These are phyloP conservation scores for Solanum rostratum DNA, from an alignment of 257 asterid genomes.

Conservation along the genomic window DNA sequence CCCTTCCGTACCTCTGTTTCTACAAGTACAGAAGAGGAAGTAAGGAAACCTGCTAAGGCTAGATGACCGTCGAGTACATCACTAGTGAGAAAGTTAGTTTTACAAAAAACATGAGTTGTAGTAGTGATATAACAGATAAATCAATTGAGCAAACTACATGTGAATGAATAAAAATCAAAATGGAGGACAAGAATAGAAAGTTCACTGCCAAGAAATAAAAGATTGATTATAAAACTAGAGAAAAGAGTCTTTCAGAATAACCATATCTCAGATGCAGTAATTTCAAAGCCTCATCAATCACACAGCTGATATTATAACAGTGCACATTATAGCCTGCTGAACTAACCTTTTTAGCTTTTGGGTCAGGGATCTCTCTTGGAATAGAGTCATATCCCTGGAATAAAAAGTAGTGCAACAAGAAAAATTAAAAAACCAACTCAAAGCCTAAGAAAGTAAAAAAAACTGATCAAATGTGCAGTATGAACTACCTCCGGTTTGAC, in stretches of 20 bases:
- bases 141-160: not conserved
- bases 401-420: not conserved
- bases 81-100: not conserved
- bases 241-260: not conserved
- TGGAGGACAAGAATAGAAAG: not conserved
- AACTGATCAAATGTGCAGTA: not conserved
- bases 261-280: not conserved
- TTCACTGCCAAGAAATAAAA: not conserved
- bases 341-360: slow-evolving; percentile 15
- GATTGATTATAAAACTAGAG: not conserved
- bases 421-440: not conserved
- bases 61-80: not conserved
- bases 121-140: not conserved
- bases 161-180: not conserved
- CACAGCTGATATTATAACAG: not conserved
- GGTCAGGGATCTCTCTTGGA: slow-evolving; percentile 13
- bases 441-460: not conserved
- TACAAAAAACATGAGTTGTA: not conserved
- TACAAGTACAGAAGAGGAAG: not conserved
- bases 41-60: not conserved
- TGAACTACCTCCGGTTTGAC: slow-evolving; percentile 9
- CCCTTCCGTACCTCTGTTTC: not conserved
- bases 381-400: slow-evolving; percentile 15
- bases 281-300: not conserved
- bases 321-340: not conserved